Conservation (phyloP, 192 early-diverging fungal species). For the Rhizoclosmatium globosum region DNA sequence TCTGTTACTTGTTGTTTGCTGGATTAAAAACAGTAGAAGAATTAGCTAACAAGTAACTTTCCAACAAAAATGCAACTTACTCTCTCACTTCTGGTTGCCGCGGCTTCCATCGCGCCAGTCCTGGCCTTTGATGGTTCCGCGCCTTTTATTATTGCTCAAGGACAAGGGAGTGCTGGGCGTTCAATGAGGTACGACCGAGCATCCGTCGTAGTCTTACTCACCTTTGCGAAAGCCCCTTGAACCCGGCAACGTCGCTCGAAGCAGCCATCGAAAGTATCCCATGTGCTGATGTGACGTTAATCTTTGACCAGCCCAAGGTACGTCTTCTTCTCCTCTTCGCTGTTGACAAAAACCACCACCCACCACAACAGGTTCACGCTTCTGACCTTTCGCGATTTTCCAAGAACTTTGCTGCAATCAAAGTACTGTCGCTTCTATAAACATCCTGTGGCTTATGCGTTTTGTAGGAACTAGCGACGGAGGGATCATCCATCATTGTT, state of each 20-base stretch:
- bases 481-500: conserved; percentile 6
- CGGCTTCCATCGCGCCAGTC: not conserved
- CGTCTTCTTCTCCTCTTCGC: not conserved
- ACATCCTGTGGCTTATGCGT: not conserved
- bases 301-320: conserved; percentile 21
- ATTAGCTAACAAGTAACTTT: not conserved
- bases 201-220: not conserved
- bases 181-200: not conserved
- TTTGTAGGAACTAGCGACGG: conserved; percentile 2
- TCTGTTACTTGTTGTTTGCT: conserved; percentile 7
- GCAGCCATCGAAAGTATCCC: conserved; percentile 16
- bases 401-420: not conserved
- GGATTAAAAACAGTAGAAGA: not conserved
- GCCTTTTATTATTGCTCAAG: conserved; percentile 23
- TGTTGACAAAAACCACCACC: not conserved
- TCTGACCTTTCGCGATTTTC: conserved; percentile 25
- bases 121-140: conserved; percentile 26
- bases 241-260: not conserved
- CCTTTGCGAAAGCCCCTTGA: not conserved
- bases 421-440: conserved; percentile 5
- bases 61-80: not conserved
- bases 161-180: not conserved
- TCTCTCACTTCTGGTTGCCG: not conserved
- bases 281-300: conserved; percentile 7
- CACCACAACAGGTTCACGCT: not conserved